These are phyloP conservation scores for Eucalyptus pauciflora DNA, from an alignment of 345 rosid genomes.

Conservation along the genomic window DNA sequence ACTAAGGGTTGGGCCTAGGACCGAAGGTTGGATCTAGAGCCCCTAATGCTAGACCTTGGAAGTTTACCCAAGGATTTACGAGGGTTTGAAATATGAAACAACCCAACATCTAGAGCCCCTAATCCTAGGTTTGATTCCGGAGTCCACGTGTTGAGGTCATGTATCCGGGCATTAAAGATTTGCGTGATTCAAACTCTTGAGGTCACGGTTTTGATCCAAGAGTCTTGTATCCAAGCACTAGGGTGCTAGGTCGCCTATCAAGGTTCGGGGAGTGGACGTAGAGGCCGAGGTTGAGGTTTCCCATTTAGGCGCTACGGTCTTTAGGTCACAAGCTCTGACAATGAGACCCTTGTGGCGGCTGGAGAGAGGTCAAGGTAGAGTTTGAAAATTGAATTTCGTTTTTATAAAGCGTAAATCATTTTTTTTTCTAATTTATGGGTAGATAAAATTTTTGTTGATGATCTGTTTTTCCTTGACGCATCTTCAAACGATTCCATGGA, in stretches of 20 bases:
- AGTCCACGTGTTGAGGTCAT: not conserved
- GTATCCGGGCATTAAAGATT: not conserved
- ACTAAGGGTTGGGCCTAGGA: too few relatives aligned
- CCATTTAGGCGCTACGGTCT: not conserved
- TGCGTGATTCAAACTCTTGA: not conserved
- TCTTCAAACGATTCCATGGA: not conserved
- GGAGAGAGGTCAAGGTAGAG: not conserved
- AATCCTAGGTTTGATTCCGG: not conserved
- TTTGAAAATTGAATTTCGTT: not conserved
- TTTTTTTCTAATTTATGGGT: too few relatives aligned
- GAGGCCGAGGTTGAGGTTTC: not conserved
- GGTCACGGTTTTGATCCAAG: not conserved
- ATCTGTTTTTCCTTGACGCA: too few relatives aligned
- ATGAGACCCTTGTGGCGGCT: not conserved
- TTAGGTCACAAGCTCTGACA: not conserved
- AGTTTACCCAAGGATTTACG: too few relatives aligned
- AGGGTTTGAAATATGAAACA: fast-evolving
- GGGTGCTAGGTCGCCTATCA: not conserved
- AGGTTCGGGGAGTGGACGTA: not conserved
- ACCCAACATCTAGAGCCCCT: too few relatives aligned
- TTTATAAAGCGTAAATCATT: too few relatives aligned
- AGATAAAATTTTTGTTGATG: too few relatives aligned
- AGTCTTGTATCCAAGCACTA: not conserved
- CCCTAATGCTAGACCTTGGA: too few relatives aligned
- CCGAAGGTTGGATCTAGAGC: too few relatives aligned